Evolutionary conservation across 768 basidiomycete genomes (phyloP).

Genomic region (Boletus subparvulus): DNA sequence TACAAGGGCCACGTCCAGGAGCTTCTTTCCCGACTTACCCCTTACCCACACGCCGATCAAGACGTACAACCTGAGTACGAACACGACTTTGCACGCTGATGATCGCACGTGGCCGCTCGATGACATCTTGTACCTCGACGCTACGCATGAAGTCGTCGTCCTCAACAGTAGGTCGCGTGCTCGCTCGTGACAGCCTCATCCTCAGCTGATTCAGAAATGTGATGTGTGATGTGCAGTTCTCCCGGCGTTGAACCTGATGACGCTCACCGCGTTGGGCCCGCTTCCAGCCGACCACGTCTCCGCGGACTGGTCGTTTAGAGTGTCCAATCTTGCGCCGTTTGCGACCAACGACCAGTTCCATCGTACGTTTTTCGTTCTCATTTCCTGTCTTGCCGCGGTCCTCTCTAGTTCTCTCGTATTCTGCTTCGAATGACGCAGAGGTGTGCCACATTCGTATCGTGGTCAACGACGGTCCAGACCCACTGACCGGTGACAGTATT

Average conservation of each 20-base stretch:
- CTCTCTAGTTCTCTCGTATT: neutral
- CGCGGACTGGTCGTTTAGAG: slow-evolving; percentile 61
- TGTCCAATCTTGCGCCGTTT: slow-evolving; percentile 81
- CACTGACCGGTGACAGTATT: slow-evolving; percentile 55
- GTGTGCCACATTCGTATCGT: slow-evolving; percentile 63
- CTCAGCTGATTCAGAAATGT: slow-evolving; percentile 1
- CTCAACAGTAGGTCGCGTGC: slow-evolving; percentile 58
- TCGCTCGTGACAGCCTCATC: neutral
- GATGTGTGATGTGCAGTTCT: slow-evolving; percentile 48
- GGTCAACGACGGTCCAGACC: slow-evolving; percentile 85
- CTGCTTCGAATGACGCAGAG: slow-evolving; percentile 8
- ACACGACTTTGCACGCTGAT: slow-evolving; percentile 74
- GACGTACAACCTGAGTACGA: slow-evolving; percentile 78
- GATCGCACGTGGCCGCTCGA: slow-evolving; percentile 67
- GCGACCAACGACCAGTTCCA: slow-evolving; percentile 89
- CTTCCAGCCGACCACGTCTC: slow-evolving; percentile 75
- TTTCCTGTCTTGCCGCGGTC: too few relatives aligned
- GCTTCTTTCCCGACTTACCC: slow-evolving; percentile 76
- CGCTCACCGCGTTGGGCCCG: slow-evolving; percentile 69
- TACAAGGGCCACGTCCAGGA: slow-evolving; percentile 80
- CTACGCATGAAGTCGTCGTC: slow-evolving; percentile 89
- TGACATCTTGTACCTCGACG: slow-evolving; percentile 80
- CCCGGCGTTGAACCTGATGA: slow-evolving; percentile 81
- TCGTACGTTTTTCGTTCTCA: slow-evolving; percentile 43
- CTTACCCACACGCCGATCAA: slow-evolving; percentile 73